phyloP scores from a whole-genome alignment of 2,329 filamentous ascomycete genomes.

The Xylaria sp. region DNA sequence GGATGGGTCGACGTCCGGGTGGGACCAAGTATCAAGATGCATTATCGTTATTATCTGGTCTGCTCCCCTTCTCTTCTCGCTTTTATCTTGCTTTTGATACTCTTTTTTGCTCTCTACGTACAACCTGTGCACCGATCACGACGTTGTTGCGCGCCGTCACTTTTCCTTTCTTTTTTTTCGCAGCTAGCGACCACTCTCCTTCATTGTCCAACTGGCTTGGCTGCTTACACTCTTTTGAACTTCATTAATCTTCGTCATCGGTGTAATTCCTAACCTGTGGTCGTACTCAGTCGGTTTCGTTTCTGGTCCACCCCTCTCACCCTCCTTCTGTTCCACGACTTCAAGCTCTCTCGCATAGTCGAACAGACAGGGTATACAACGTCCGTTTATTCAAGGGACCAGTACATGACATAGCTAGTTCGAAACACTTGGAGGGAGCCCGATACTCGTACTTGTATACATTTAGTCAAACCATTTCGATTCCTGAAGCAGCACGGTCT shows the following conservation, averaged over 20 bases:
- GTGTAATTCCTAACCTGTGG: slow-evolving; percentile 45
- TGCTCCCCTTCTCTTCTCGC: slow-evolving; percentile 38
- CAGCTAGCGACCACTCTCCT: slow-evolving; percentile 51
- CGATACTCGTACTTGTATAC: slow-evolving; percentile 25
- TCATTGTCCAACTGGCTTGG: slow-evolving; percentile 61
- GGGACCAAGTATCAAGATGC: slow-evolving; percentile 43
- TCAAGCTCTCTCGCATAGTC: slow-evolving; percentile 24
- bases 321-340: slow-evolving; percentile 34
- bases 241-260: slow-evolving; percentile 40
- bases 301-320: slow-evolving; percentile 33
- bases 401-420: slow-evolving; percentile 27
- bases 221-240: slow-evolving; percentile 60
- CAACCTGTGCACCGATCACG: slow-evolving; percentile 38
- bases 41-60: slow-evolving; percentile 48
- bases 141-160: slow-evolving; percentile 43
- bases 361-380: slow-evolving; percentile 19
- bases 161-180: slow-evolving; percentile 48
- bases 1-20: slow-evolving; percentile 43
- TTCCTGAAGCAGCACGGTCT: slow-evolving; percentile 54
- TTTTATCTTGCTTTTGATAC: slow-evolving; percentile 46
- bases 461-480: slow-evolving; percentile 41
- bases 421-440: slow-evolving; percentile 24
- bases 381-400: slow-evolving; percentile 25
- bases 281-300: slow-evolving; percentile 37
- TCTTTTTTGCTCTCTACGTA: slow-evolving; percentile 45